Evolutionary conservation across 2,329 filamentous ascomycete genomes (phyloP).

Genomic region (Xylaria sp.): DNA sequence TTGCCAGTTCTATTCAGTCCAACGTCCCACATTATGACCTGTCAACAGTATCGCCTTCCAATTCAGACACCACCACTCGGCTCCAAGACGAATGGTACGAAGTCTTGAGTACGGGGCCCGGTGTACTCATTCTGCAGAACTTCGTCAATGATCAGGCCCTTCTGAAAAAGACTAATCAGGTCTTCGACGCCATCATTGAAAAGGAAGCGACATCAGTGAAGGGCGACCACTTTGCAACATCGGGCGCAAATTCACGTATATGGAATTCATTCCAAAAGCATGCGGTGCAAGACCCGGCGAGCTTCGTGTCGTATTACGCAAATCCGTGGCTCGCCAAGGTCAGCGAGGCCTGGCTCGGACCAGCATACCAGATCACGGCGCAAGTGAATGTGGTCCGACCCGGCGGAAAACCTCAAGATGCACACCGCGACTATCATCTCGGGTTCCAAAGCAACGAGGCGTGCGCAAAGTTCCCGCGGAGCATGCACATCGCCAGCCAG

Average conservation of each 20-base stretch:
- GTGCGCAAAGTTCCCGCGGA: slow-evolving; percentile 55
- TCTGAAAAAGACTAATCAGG: slow-evolving; percentile 53
- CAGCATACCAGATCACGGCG: slow-evolving; percentile 63
- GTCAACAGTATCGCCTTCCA: slow-evolving; percentile 36
- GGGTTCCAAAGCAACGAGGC: slow-evolving; percentile 62
- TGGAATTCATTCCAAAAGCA: slow-evolving; percentile 72
- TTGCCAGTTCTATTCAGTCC: slow-evolving; percentile 20
- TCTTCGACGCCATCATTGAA: slow-evolving; percentile 56
- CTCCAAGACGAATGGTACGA: slow-evolving; percentile 68
- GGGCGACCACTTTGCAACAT: slow-evolving; percentile 66
- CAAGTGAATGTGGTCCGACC: slow-evolving; percentile 69
- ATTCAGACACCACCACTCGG: slow-evolving; percentile 26
- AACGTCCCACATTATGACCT: slow-evolving; percentile 34
- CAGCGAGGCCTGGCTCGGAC: slow-evolving; percentile 63
- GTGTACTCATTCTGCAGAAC: slow-evolving; percentile 62
- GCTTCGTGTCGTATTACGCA: slow-evolving; percentile 63
- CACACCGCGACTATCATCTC: slow-evolving; percentile 68
- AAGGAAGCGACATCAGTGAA: slow-evolving; percentile 42
- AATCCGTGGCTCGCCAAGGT: slow-evolving; percentile 63
- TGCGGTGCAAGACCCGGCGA: slow-evolving; percentile 54
- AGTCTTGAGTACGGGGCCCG: slow-evolving; percentile 61
- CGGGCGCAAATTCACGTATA: slow-evolving; percentile 63
- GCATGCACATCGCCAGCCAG: slow-evolving; percentile 59
- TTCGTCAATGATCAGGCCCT: slow-evolving; percentile 53
- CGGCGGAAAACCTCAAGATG: slow-evolving; percentile 61